These are phyloP conservation scores for Phytomonas serpens DNA, from an alignment of 208 protist species.

Conservation along the genomic window DNA sequence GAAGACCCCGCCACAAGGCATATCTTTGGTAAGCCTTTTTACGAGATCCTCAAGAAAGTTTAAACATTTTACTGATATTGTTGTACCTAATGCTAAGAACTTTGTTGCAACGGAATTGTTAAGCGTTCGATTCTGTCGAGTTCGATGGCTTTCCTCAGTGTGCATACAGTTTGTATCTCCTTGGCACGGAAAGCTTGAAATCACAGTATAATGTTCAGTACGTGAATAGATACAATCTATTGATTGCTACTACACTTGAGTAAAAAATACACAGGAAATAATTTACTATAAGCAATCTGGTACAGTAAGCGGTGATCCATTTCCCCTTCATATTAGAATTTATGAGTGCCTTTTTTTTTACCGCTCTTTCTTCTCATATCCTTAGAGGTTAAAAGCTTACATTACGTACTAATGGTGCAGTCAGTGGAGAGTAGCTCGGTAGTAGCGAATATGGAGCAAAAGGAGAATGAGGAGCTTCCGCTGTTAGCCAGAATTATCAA, in stretches of 20 bases:
- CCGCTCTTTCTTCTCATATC: background rate
- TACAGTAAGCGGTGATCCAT: background rate
- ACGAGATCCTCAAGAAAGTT: conserved; percentile 18
- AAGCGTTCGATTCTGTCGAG: conserved; percentile 34
- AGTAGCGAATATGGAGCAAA: background rate
- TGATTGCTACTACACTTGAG: background rate
- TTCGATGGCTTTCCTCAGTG: conserved; percentile 78
- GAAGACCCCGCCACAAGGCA: conserved; percentile 27
- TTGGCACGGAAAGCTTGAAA: conserved; percentile 56
- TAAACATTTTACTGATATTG: conserved; percentile 19
- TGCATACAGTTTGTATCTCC: conserved; percentile 71
- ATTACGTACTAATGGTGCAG: background rate
- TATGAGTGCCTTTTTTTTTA: background rate
- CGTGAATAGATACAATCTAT: conserved; percentile 1
- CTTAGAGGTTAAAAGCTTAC: background rate
- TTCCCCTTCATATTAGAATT: background rate
- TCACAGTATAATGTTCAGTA: conserved; percentile 19
- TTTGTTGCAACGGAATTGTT: conserved; percentile 11
- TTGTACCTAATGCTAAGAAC: conserved; percentile 16
- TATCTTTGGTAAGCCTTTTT: conserved; percentile 32
- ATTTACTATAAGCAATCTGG: background rate
- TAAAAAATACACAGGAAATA: background rate
- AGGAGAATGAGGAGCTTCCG: conserved; percentile 37
- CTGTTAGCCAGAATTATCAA: conserved; percentile 64
- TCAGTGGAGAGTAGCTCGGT: background rate